Percentiles rank a stretch among this genome's conserved stretches.
Conservation (phyloP, 441 rosid genomes). For the Croton setiger region DNA sequence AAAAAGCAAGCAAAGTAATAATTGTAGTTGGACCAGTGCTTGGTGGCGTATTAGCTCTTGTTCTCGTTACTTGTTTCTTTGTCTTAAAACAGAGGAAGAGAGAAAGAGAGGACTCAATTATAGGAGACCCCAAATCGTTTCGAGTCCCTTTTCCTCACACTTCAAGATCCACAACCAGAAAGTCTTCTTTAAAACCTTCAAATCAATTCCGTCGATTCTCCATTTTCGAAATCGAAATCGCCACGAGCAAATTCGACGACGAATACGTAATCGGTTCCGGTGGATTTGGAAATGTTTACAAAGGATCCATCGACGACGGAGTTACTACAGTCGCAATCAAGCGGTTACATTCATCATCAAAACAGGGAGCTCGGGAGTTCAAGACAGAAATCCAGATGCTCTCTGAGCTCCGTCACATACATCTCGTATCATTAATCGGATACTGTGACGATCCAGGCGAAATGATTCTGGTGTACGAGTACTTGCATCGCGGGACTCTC, state of each 20-base stretch:
- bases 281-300: slow-evolving; percentile 33
- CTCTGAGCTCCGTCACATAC: slow-evolving; percentile 27
- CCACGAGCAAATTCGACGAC: too few species aligned
- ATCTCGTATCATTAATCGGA: slow-evolving; percentile 34
- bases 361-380: too few species aligned
- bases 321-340: slow-evolving; percentile 31
- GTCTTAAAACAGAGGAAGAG: not conserved
- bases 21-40: not conserved
- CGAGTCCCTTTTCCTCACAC: not conserved
- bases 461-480: slow-evolving; percentile 40
- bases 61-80: slow-evolving; percentile 11
- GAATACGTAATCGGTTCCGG: too few species aligned
- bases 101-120: not conserved
- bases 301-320: slow-evolving; percentile 29
- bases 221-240: slow-evolving; percentile 23
- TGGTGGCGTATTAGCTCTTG: not conserved
- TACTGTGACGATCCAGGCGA: slow-evolving; percentile 33
- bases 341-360: slow-evolving; percentile 27
- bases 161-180: not conserved
- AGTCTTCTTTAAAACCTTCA: not conserved
- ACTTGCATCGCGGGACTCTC: slow-evolving; percentile 31
- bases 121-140: not conserved
- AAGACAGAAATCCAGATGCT: slow-evolving; percentile 33
- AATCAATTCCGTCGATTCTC: slow-evolving; percentile 26
- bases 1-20: not conserved